Percentiles rank a stretch among this genome's conserved stretches.
These are phyloP conservation scores for Primulina huaijiensis DNA, from an alignment of 257 asterid genomes.

Conservation along the genomic window DNA sequence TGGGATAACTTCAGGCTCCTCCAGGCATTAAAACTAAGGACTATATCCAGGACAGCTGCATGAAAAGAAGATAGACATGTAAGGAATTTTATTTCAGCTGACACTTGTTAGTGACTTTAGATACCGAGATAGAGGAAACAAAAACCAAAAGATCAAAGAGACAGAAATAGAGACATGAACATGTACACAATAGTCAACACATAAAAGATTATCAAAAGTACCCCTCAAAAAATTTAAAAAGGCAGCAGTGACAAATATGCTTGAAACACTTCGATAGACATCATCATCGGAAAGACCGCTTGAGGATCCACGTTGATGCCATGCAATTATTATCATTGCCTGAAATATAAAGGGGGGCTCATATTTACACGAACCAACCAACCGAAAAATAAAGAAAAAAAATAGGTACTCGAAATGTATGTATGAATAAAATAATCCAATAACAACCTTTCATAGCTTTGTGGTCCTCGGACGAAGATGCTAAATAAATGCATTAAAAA, in stretches of 20 bases:
- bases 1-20: conserved; percentile 73
- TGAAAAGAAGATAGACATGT: conserved; percentile 25
- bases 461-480: not conserved
- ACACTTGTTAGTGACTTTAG: not conserved
- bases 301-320: conserved; percentile 70
- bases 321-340: conserved; percentile 96
- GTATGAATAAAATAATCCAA: conserved; percentile 12
- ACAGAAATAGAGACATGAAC: not conserved
- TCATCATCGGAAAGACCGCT: conserved; percentile 55
- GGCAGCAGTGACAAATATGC: conserved; percentile 96
- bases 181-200: conserved; percentile 4
- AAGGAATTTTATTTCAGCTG: conserved; percentile 14
- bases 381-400: conserved; percentile 5
- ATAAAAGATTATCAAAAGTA: conserved; percentile 26
- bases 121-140: not conserved
- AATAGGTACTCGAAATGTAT: not conserved
- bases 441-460: not conserved
- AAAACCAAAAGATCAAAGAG: not conserved
- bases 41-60: conserved; percentile 89
- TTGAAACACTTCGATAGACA: conserved; percentile 66
- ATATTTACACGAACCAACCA: conserved; percentile 18
- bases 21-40: conserved; percentile 83
- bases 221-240: conserved; percentile 82
- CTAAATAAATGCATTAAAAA: not conserved
- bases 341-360: conserved; percentile 30